A percentile compares a stretch with the other conserved stretches of the same genome.
These are phyloP conservation scores for Malus hybrid DNA, from an alignment of 331 rosid genomes.

Conservation along the genomic window DNA sequence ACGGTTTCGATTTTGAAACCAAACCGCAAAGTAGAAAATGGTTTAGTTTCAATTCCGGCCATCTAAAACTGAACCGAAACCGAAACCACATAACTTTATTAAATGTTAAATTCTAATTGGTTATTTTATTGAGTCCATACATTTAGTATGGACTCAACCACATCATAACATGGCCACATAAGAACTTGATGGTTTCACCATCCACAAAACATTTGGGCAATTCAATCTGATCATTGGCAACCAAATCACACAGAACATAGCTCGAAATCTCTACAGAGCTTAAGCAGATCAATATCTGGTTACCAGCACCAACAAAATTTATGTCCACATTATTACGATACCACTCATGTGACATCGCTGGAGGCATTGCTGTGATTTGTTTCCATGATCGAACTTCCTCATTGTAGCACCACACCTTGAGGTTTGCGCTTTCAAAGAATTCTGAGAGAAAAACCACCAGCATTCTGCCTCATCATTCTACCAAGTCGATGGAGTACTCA, in stretches of 20 bases:
- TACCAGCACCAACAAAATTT: constrained; percentile 79
- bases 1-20: too few species aligned
- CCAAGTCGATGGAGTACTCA: constrained; percentile 86
- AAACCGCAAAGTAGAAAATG: too few species aligned
- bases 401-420: constrained; percentile 65
- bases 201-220: constrained; percentile 58
- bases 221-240: constrained; percentile 57
- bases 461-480: constrained; percentile 68
- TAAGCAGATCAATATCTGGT: constrained; percentile 62
- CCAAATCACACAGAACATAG: constrained; percentile 54
- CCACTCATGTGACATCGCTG: constrained; percentile 85
- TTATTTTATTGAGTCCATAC: too few species aligned
- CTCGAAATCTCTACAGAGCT: constrained; percentile 55
- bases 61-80: too few species aligned
- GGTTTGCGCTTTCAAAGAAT: constrained; percentile 69
- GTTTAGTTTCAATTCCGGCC: too few species aligned
- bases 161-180: neutral
- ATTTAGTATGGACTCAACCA: too few species aligned
- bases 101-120: too few species aligned
- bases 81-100: too few species aligned
- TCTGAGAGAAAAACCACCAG: constrained; percentile 74
- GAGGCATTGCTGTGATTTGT: constrained; percentile 81
- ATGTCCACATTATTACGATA: constrained; percentile 83
- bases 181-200: constrained; percentile 69
- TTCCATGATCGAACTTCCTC: constrained; percentile 57